Evolutionary conservation across 2,329 filamentous ascomycete genomes (phyloP).

Genomic region (Rutstroemia sp.): DNA sequence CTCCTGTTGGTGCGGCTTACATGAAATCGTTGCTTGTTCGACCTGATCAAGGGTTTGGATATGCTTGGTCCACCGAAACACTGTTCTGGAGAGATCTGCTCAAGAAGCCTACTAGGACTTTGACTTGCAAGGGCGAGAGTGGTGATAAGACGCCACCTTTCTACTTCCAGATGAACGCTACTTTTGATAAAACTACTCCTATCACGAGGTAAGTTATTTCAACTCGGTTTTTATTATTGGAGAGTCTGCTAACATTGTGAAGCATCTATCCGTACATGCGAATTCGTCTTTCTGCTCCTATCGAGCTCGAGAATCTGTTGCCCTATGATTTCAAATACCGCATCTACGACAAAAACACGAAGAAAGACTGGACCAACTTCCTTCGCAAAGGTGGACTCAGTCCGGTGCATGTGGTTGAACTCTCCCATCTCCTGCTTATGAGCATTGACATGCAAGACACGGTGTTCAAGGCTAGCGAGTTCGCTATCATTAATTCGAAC

Average conservation of each 20-base stretch:
- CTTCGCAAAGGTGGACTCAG: conserved; percentile 92
- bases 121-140: conserved; percentile 81
- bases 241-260: conserved; percentile 27
- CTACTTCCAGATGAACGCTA: conserved; percentile 92
- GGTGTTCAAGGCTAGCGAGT: conserved; percentile 89
- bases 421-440: conserved; percentile 85
- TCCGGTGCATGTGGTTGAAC: conserved; percentile 92
- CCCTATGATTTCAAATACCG: conserved; percentile 99
- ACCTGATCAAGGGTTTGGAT: conserved; percentile 93
- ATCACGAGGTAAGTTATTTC: conserved; percentile 53
- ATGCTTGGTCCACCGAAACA: conserved; percentile 85
- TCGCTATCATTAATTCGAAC: conserved; percentile 92
- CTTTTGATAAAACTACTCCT: conserved; percentile 77
- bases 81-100: conserved; percentile 91
- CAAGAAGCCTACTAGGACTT: conserved; percentile 73
- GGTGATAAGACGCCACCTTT: conserved; percentile 74
- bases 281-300: conserved; percentile 81
- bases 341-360: conserved; percentile 97
- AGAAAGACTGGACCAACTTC: conserved; percentile 99
- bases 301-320: conserved; percentile 89
- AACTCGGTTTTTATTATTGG: neutral
- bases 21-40: conserved; percentile 82
- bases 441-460: conserved; percentile 97
- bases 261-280: conserved; percentile 92
- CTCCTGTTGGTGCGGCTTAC: conserved; percentile 86